Evolutionary conservation across 257 asterid genomes (phyloP), one percentile per base, ranked within the genome.

Genomic region (Solanum bukasovii): DNA sequence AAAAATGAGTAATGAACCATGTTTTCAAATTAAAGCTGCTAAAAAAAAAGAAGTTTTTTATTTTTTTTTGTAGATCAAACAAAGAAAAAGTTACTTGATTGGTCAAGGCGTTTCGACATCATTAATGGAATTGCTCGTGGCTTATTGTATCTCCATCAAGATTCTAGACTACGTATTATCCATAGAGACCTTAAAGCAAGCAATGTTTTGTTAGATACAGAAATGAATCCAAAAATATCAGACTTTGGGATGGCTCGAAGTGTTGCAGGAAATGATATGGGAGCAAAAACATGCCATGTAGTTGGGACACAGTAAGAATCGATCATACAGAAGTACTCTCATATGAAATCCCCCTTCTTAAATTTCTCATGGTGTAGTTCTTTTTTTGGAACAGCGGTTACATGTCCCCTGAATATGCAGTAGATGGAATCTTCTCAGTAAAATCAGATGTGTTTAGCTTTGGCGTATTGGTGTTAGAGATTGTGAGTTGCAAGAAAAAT

Each of bases 111-210:
- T 3, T 86, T 88, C 52, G 27, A 82, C 65, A 84, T 90, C 61
- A 90, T 90, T 5, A 90, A 90, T 40, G 92, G 90, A 59, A 88
- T 90, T 74, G 90, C 92, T 61, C 89, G 90, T 56, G 90, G 90
- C 6, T 81, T 90, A 46, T 52, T 90, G 88, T 90, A 90, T 81
- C 92, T 90, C 71, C 92, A 90, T 88, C 92, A 88, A 86, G 92
- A 90, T 88, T 90, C 92, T n/a, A 87, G 86, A 68, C 88, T 90
- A 6, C 61, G 92, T 44, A 90, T 90, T 33, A 86, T 90, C 81
- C 92, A 89, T 37, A 84, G 89, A n/a, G 91, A 89, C 87, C 91
- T 89, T n/a, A 89, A 89, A 87, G 88, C 88, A 68, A 90, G 92
- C 88, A 90, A 90, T 34, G 44, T 90, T 86, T 73, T 90, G 71